These are phyloP conservation scores for Rubroboletus satanas DNA, from an alignment of 768 basidiomycete species.

Conservation along the genomic window DNA sequence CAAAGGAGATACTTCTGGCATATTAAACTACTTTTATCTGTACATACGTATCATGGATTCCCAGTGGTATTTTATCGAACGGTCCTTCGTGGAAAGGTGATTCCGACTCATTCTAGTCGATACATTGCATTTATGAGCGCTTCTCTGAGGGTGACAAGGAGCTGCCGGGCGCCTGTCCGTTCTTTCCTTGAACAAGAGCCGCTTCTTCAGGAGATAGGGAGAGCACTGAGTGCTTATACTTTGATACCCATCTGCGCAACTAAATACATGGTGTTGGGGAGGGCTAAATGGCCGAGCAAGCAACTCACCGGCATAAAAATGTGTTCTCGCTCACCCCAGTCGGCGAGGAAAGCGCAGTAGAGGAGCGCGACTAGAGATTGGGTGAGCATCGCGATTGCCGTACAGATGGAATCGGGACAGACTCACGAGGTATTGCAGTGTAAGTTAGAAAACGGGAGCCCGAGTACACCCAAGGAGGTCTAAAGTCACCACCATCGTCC, in stretches of 20 bases:
- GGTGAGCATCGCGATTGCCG: neutral
- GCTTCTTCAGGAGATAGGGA: constrained; percentile 56
- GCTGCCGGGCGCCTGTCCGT: neutral
- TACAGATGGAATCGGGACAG: neutral
- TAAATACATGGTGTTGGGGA: constrained; percentile 22
- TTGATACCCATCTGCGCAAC: constrained; percentile 56
- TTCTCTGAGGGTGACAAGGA: constrained; percentile 6
- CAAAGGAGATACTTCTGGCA: constrained; percentile 2
- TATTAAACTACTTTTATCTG: constrained; percentile 3
- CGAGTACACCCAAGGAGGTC: constrained; percentile 60
- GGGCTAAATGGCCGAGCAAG: neutral
- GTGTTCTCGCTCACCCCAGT: constrained; percentile 70
- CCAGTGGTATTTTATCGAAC: neutral
- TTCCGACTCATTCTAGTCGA: neutral
- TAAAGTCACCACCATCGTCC: constrained; percentile 40
- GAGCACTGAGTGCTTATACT: constrained; percentile 50
- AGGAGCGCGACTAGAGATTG: constrained; percentile 42
- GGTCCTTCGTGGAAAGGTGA: neutral
- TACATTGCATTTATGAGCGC: neutral
- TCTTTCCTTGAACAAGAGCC: constrained; percentile 19
- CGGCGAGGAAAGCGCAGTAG: constrained; percentile 59
- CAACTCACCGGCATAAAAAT: constrained; percentile 61
- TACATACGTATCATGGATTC: neutral
- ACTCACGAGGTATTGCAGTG: constrained; percentile 53
- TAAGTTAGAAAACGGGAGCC: constrained; percentile 49